Percentiles rank a stretch among this genome's conserved stretches.
Evolutionary conservation across 179 eudicot genomes (phyloP).

Genomic region (Beta macrorhiza): DNA sequence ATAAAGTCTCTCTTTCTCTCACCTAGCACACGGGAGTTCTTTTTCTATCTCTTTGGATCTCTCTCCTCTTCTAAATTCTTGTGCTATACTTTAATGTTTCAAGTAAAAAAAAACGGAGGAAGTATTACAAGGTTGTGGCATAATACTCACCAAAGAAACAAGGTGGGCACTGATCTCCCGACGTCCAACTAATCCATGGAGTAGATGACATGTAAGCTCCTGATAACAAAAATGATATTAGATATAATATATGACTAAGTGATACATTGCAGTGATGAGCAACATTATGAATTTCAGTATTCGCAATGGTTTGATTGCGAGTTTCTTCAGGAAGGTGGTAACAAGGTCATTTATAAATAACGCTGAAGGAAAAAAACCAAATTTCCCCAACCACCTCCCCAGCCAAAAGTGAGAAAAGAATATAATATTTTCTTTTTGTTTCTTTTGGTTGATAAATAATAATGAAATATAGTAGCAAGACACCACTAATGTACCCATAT

Average conservation of each 20-base stretch:
- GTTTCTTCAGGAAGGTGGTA: not conserved
- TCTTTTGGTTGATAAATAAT: not conserved
- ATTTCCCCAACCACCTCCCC: not conserved
- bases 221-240: conserved; percentile 28
- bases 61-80: too few relatives aligned
- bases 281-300: not conserved
- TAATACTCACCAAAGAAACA: conserved; percentile 65
- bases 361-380: not conserved
- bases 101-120: too few relatives aligned
- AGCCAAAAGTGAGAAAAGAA: not conserved
- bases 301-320: not conserved
- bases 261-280: not conserved
- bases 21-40: too few relatives aligned
- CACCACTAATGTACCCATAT: not conserved
- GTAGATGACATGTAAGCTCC: conserved; percentile 88
- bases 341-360: not conserved
- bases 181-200: conserved; percentile 76
- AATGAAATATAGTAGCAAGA: not conserved
- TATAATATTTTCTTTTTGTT: not conserved
- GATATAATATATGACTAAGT: not conserved
- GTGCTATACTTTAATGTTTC: too few relatives aligned
- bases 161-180: conserved; percentile 62
- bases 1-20: too few relatives aligned
- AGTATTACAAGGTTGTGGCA: not conserved
- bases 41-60: too few relatives aligned